A percentile compares a stretch with the other conserved stretches of the same genome.
Conservation (phyloP, 2,329 filamentous ascomycete genomes). For the Fusarium udum region DNA sequence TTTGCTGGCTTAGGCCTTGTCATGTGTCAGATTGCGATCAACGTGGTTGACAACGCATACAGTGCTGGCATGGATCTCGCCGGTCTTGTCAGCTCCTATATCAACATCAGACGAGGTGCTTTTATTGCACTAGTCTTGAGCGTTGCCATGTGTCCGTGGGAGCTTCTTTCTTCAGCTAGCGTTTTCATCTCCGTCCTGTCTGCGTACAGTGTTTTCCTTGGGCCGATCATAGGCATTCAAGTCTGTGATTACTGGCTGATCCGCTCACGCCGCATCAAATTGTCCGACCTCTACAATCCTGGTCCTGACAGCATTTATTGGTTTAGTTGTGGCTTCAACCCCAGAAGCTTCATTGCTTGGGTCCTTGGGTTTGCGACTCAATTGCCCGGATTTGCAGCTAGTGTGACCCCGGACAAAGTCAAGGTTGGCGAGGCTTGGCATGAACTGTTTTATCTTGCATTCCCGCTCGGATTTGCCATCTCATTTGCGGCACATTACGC, state of each 20-base stretch:
- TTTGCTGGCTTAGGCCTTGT: neutral
- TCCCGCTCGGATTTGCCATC: accelerated
- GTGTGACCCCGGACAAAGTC: neutral
- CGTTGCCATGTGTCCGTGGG: neutral
- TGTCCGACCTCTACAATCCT: neutral
- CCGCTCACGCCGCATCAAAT: neutral
- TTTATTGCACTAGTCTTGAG: neutral
- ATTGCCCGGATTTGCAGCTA: neutral
- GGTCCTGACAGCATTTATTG: neutral
- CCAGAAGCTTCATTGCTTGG: neutral
- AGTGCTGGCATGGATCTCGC: neutral
- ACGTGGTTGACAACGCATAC: neutral
- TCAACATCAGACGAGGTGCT: neutral
- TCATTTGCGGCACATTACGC: neutral
- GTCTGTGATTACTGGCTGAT: neutral
- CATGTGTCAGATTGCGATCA: neutral
- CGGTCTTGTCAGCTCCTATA: neutral
- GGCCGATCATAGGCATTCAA: neutral
- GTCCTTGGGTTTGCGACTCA: neutral
- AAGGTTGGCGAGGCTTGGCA: neutral
- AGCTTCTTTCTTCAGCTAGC: neutral
- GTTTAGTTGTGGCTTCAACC: neutral
- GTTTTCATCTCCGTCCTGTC: neutral
- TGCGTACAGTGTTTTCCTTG: neutral
- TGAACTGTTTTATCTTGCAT: neutral